phyloP scores from a whole-genome alignment of 31 red algal species.

The Endocladia muricata region DNA sequence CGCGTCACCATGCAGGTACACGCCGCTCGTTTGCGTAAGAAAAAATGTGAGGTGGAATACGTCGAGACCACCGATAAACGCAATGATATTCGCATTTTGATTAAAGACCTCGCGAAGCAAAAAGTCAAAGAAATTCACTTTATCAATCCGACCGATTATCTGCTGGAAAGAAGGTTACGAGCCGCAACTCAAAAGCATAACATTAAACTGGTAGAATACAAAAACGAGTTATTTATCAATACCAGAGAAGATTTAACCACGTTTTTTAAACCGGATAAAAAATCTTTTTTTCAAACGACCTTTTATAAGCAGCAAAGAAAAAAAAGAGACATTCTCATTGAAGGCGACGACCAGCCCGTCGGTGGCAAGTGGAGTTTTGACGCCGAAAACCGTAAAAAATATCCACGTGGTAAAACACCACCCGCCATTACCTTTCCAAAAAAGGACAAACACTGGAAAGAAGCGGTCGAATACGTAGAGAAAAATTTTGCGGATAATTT shows the following conservation, averaged over 20 bases:
- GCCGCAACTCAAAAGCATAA: background rate
- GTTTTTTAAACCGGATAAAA: background rate
- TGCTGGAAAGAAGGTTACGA: background rate
- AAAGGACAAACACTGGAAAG: background rate
- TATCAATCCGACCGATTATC: background rate
- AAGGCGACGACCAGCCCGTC: background rate
- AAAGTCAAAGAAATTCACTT: background rate
- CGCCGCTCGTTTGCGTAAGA: background rate
- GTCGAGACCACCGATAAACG: background rate
- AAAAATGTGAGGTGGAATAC: background rate
- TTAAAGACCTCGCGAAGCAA: background rate
- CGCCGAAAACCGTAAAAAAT: constrained; percentile 12
- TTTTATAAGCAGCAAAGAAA: background rate
- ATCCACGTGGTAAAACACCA: background rate
- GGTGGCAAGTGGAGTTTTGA: constrained; percentile 27
- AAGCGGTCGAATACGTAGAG: background rate
- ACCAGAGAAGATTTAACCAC: background rate
- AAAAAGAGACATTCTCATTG: background rate
- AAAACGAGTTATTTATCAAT: background rate
- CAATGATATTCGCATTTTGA: background rate
- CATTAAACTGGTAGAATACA: background rate
- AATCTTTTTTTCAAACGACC: background rate
- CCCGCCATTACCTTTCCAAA: background rate
- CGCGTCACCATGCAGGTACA: background rate
- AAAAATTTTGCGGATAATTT: background rate